Evolutionary conservation across 495 filamentous ascomycete genomes (phyloP), one percentile per base, ranked within the genome.

Genomic region (Chlorociboria aeruginascens): DNA sequence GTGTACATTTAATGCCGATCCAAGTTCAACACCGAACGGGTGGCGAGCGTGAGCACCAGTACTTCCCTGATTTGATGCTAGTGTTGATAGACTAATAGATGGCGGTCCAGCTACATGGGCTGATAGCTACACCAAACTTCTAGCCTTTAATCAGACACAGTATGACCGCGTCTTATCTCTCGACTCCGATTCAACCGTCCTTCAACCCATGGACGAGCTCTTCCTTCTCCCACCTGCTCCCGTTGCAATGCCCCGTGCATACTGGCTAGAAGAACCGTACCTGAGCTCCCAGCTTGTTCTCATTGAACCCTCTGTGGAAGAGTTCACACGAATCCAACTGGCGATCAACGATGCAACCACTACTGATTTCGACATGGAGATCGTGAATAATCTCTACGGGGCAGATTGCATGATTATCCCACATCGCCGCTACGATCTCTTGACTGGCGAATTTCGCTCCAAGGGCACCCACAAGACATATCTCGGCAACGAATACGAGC

Each of bases 381-480:
- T 89, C 1, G 57, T 90, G 34, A 89, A 90, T 55, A 58, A 66
- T 1, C 72, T 84, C n/a, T 89, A 84, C 46, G 70, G 64, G 0
- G 70, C 81, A 25, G 75, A 61, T 31, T 84, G 83, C 1, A 61
- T 85, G 56, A 74, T 92, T 10, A 68, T 94, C 0, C 87, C 87
- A 3, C 86, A 90, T 56, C 73, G 81, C 16, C 73, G 73, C 16
- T 90, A 86, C 57, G 79, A 76, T 4, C 63, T 89, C 7, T 56
- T 88, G 4, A 79, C 78, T 20, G 76, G 77, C 3, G 86, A 89
- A 57, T 90, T 90, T 57, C 73, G 83, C 3, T 10, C 29, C 6
- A 44, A 31, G 42, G 42, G 29, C 29, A 25, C 1, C 1, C 83
- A 88, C 53, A 54, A 58, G 6, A 64, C 65, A 0, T 89, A 81